These are phyloP conservation scores for Fraxinus platypoda DNA, from an alignment of 305 asterid species.

Conservation along the genomic window DNA sequence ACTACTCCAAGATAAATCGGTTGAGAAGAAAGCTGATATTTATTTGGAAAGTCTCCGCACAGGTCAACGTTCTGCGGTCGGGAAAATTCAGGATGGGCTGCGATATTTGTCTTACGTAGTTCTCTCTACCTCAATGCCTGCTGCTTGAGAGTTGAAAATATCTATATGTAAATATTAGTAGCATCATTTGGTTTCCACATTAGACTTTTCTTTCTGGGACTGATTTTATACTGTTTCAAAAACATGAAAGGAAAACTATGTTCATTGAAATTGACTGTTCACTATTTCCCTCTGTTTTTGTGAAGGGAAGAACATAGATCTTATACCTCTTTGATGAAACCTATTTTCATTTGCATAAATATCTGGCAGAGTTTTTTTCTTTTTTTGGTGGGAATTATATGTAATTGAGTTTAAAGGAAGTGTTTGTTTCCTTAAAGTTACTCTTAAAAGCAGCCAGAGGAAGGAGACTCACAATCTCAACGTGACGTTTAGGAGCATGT, in stretches of 20 bases:
- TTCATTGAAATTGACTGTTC: not conserved
- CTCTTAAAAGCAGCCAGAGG: not conserved
- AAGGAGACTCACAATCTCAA: not conserved
- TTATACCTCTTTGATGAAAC: not conserved
- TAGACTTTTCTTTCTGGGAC: not conserved
- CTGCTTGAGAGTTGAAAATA: constrained; percentile 14
- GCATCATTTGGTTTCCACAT: not conserved
- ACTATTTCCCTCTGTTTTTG: not conserved
- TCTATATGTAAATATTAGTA: not conserved
- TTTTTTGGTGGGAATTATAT: not conserved
- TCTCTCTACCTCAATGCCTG: not conserved
- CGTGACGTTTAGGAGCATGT: not conserved
- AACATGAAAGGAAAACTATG: not conserved
- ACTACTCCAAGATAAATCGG: constrained; percentile 43
- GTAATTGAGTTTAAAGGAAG: not conserved
- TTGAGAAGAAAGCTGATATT: constrained; percentile 58
- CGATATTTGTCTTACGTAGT: constrained; percentile 55
- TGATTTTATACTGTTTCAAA: not conserved
- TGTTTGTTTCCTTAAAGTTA: not conserved
- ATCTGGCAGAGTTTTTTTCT: not conserved
- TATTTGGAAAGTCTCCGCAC: constrained; percentile 61
- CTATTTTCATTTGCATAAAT: not conserved
- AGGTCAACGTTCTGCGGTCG: constrained; percentile 61
- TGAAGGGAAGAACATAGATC: not conserved
- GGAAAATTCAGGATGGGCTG: constrained; percentile 82